Base-by-base conservation (phyloP, 1,139 yeast genomes). In the Saccharomycopsis hybrid region DNA sequence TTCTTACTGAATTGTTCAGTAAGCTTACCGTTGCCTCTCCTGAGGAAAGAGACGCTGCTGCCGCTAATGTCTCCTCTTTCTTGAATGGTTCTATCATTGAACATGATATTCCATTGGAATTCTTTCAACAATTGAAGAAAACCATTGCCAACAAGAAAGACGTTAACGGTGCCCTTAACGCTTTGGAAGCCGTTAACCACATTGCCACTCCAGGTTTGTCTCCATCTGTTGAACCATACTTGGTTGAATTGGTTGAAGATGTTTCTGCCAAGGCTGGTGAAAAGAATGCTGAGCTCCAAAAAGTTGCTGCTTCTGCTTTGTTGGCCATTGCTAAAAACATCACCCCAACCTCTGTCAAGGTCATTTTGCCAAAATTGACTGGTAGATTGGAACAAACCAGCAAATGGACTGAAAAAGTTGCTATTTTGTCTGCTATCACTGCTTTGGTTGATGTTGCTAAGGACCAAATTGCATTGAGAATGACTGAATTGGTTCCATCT, bases 331-430 rank as follows among this genome's bases (percentile, higher is more conserved):
- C 95, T 61, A 69, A 74, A 62, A 82, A 95, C 65, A 73, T 88
- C 71, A 87, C 96, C 69, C 98, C 98, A 66, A 81, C 85, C 61
- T 85, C 97, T 59, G 81, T 90, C 74, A 92, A 92, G 83, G 82
- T 86, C 60, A 69, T 89, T 66, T 79, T 92, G 67, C 96, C 97
- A 62, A 77, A 77, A 67, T 74, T 92, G 66, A 78, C 87, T 63
- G 72, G 73, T 57, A 74, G 85, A 70, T 77, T 90, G 66, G 69
- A 78, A 56, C 64, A 72, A 68, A 80, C 97, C 67, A 83, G 78
- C 81, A 92, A 92, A 77, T 92, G 98, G 98, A 90, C 92, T 65
- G 97, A 92, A 79, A 92, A 92, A 83, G 87, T 85, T 67, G 88
- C 96, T 61, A 77, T 92, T 64, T 78, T 92, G 70, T 80, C 79